Evolutionary conservation across 2,329 filamentous ascomycete genomes (phyloP).

Genomic region (Colletotrichum eleusines): DNA sequence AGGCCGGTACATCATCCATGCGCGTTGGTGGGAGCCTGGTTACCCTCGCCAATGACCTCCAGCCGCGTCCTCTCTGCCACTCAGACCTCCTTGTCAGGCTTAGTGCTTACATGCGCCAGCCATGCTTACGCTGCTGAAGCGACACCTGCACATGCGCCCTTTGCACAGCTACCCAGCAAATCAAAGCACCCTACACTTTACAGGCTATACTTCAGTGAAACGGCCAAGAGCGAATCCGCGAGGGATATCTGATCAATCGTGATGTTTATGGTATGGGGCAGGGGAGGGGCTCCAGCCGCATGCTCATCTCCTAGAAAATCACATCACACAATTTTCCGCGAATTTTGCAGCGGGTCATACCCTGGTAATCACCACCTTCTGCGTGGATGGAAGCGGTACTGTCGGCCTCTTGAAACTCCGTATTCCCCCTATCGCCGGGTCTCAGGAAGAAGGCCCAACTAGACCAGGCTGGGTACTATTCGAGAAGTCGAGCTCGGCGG

Average conservation of each 20-base stretch:
- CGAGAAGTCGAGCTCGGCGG: not conserved
- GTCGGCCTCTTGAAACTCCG: constrained; percentile 3
- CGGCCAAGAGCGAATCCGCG: constrained; percentile 18
- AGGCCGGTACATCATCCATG: not conserved
- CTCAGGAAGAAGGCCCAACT: not conserved
- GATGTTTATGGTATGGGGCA: not conserved
- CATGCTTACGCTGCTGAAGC: constrained; percentile 31
- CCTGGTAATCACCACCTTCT: constrained; percentile 8
- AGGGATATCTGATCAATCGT: constrained; percentile 17
- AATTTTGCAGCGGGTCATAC: constrained; percentile 27
- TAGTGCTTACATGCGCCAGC: constrained; percentile 34
- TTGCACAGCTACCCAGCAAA: constrained; percentile 18
- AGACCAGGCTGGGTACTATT: constrained; percentile 4
- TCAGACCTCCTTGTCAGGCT: constrained; percentile 24
- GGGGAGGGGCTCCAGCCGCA: not conserved
- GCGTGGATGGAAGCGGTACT: not conserved
- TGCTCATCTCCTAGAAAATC: not conserved
- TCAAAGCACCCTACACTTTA: constrained; percentile 1
- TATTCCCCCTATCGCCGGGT: not conserved
- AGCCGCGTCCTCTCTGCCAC: constrained; percentile 21
- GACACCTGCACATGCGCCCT: constrained; percentile 20
- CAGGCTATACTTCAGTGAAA: constrained; percentile 15
- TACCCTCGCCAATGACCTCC: constrained; percentile 8
- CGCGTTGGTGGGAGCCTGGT: not conserved
- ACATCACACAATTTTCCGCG: constrained; percentile 24